Conservation (phyloP, 2,329 filamentous ascomycete species). For the Epichloe gansuensis region DNA sequence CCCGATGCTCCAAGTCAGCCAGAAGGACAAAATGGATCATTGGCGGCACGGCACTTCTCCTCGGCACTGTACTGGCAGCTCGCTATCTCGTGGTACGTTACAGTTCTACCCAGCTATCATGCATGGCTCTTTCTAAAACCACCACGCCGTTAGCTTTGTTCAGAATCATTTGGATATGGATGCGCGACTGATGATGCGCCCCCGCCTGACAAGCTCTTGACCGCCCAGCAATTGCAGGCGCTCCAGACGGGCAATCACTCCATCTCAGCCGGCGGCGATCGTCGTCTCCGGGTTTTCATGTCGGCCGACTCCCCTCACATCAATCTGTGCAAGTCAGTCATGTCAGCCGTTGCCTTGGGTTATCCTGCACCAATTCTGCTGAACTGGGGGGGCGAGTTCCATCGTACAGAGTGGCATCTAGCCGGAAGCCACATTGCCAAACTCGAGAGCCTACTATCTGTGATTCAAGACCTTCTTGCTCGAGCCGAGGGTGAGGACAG, state of each 20-base stretch:
- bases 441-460: slow-evolving; percentile 16
- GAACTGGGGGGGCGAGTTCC: slow-evolving; percentile 26
- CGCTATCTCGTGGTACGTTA: not conserved
- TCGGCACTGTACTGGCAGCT: not conserved
- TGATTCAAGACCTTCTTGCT: slow-evolving; percentile 13
- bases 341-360: slow-evolving; percentile 24
- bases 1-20: not conserved
- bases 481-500: slow-evolving; percentile 4
- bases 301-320: slow-evolving; percentile 23
- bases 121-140: not conserved
- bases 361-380: slow-evolving; percentile 24
- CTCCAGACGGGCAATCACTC: not conserved
- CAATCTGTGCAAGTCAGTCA: slow-evolving; percentile 26
- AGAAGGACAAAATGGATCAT: not conserved
- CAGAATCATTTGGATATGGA: not conserved
- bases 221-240: slow-evolving; percentile 1
- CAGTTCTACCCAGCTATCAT: not conserved
- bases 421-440: slow-evolving; percentile 26
- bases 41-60: not conserved
- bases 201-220: not conserved
- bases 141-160: not conserved
- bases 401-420: slow-evolving; percentile 24
- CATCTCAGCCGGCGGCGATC: slow-evolving; percentile 8
- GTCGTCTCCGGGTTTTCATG: slow-evolving; percentile 25
- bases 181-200: not conserved